Percentiles rank a stretch among this genome's conserved stretches.
Conservation (phyloP, 2,329 filamentous ascomycete genomes). For the Calonectria fujianensis region DNA sequence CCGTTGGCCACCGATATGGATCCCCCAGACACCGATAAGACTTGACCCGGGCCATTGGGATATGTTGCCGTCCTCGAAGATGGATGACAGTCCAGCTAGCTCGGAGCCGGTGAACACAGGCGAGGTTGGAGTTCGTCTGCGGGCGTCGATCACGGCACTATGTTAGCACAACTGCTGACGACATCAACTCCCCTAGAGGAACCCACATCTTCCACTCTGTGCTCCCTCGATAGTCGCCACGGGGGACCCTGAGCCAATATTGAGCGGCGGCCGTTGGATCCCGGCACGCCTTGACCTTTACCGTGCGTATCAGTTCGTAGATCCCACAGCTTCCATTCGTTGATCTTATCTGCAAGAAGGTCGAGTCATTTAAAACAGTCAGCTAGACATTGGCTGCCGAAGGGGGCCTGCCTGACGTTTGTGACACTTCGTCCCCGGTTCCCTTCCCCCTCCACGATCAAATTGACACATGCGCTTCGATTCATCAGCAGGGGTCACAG, state of each 20-base stretch:
- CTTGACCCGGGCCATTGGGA: constrained; percentile 4
- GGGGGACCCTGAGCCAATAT: background rate
- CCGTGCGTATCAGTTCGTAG: background rate
- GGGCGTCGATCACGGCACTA: background rate
- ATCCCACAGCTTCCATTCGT: background rate
- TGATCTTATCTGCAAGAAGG: background rate
- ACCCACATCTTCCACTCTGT: background rate
- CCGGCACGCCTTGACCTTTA: background rate
- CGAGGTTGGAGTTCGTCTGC: constrained; percentile 4
- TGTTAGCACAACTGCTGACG: background rate
- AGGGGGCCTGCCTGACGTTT: background rate
- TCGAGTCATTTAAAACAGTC: constrained; percentile 3
- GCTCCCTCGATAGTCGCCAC: background rate
- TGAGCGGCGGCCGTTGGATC: background rate
- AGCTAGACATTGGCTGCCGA: background rate
- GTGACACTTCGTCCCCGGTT: background rate
- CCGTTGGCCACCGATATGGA: background rate
- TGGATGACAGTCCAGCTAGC: background rate
- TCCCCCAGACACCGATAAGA: background rate
- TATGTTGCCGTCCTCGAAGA: background rate
- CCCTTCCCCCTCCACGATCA: background rate
- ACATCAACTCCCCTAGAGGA: background rate
- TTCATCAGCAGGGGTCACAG: constrained; percentile 10
- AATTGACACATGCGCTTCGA: constrained; percentile 15
- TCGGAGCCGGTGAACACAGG: background rate